phyloP scores from a whole-genome alignment of 768 basidiomycete species.

The Phaeolepiota aurea region DNA sequence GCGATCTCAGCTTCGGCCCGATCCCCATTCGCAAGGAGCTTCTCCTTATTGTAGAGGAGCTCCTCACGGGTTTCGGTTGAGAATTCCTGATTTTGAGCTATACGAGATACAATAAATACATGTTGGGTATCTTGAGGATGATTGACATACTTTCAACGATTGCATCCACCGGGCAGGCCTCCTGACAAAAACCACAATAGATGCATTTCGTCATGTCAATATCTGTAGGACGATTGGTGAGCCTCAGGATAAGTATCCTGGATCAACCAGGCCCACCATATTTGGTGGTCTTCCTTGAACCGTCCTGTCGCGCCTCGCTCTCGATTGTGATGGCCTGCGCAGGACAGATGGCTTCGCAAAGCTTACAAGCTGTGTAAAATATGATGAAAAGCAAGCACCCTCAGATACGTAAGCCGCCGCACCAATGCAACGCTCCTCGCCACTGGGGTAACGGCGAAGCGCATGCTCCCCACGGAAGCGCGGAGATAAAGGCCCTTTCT shows the following conservation, averaged over 20 bases:
- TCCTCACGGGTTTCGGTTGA: constrained; percentile 98
- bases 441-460: constrained; percentile 89
- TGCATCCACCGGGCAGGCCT: constrained; percentile 98
- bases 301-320: constrained; percentile 92
- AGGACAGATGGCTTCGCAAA: constrained; percentile 98
- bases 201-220: constrained; percentile 99
- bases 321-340: constrained; percentile 99
- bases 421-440: constrained; percentile 99
- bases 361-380: constrained; percentile 85
- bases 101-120: neutral
- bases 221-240: constrained; percentile 39
- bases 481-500: constrained; percentile 95
- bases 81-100: constrained; percentile 97
- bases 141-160: constrained; percentile 88
- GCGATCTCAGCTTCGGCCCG: constrained; percentile 96
- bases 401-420: constrained; percentile 18
- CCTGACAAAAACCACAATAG: constrained; percentile 99
- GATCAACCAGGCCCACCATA: constrained; percentile 54
- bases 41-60: constrained; percentile 98
- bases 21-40: constrained; percentile 93
- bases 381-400: constrained; percentile 3
- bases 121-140: constrained; percentile 1
- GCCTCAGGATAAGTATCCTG: neutral
- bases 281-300: constrained; percentile 93
- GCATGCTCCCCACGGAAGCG: constrained; percentile 99